phyloP scores from a whole-genome alignment of 768 basidiomycete genomes.

The Erythrobasidium yunnanense region DNA sequence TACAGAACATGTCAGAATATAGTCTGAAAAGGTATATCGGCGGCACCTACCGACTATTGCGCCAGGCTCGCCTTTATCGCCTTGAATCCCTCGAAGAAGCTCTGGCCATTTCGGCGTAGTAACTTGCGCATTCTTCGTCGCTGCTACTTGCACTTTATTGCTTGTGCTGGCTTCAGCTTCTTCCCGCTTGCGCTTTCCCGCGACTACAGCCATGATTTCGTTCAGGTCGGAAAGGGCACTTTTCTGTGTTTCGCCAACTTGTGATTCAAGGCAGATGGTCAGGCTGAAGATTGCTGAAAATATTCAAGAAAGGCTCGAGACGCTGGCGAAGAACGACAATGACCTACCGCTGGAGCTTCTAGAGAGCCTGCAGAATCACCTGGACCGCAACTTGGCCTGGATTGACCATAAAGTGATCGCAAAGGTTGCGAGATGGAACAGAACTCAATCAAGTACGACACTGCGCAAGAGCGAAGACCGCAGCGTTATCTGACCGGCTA shows the following conservation, averaged over 20 bases:
- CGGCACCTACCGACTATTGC: slow-evolving; percentile 5
- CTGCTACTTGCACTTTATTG: background rate
- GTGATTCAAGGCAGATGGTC: no score
- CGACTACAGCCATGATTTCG: background rate
- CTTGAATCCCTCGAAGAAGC: slow-evolving; percentile 5
- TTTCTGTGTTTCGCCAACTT: no score
- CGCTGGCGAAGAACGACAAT: background rate
- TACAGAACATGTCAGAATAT: background rate
- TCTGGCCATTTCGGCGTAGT: slow-evolving; percentile 4
- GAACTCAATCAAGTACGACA: background rate
- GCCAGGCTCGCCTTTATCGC: slow-evolving; percentile 11
- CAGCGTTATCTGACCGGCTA: background rate
- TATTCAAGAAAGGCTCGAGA: background rate
- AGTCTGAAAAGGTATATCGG: background rate
- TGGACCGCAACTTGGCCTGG: slow-evolving; percentile 4
- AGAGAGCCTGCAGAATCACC: slow-evolving; percentile 11
- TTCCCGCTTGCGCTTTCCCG: slow-evolving; percentile 11
- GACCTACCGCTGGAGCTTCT: slow-evolving; percentile 22
- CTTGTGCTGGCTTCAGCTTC: background rate
- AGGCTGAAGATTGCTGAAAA: background rate
- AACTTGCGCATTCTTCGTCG: background rate
- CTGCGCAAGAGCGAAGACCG: background rate
- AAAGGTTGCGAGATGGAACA: slow-evolving; percentile 14
- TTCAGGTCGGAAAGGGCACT: no score
- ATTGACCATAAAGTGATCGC: slow-evolving; percentile 15